Evolutionary conservation across 306 rosid genomes (phyloP).

Genomic region (Sechiopsis laciniata): DNA sequence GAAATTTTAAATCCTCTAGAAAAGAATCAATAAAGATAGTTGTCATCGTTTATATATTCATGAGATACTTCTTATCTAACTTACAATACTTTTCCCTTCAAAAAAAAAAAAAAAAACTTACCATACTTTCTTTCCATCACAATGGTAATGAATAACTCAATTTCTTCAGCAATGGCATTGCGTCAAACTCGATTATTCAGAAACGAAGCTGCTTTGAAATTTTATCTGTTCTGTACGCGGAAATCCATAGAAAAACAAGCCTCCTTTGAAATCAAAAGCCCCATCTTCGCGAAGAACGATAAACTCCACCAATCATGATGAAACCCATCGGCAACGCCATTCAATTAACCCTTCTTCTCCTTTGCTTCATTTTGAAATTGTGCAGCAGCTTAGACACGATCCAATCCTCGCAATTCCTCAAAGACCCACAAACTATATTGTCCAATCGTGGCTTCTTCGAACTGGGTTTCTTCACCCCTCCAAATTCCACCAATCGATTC

Average conservation of each 20-base stretch:
- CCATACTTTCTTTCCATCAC: too few species aligned
- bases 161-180: too few species aligned
- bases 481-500: slow-evolving; percentile 3
- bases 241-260: neutral
- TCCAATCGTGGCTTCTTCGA: slow-evolving; percentile 23
- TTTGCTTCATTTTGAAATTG: neutral
- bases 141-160: too few species aligned
- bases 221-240: neutral
- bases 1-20: too few species aligned
- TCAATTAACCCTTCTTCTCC: neutral
- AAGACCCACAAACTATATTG: neutral
- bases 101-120: too few species aligned
- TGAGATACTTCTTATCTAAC: too few species aligned
- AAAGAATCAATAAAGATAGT: too few species aligned
- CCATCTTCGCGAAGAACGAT: neutral
- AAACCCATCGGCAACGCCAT: neutral
- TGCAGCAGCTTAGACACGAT: neutral
- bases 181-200: too few species aligned
- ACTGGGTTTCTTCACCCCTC: slow-evolving; percentile 29
- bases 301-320: slow-evolving; percentile 8
- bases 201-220: neutral
- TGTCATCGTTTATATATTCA: too few species aligned
- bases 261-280: neutral
- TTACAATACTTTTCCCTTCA: too few species aligned
- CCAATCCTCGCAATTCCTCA: slow-evolving; percentile 13